Evolutionary conservation across 1,284 basidiomycete genomes (phyloP), one percentile per base, ranked within the genome.

Genomic region (Apiotrichum siamense): DNA sequence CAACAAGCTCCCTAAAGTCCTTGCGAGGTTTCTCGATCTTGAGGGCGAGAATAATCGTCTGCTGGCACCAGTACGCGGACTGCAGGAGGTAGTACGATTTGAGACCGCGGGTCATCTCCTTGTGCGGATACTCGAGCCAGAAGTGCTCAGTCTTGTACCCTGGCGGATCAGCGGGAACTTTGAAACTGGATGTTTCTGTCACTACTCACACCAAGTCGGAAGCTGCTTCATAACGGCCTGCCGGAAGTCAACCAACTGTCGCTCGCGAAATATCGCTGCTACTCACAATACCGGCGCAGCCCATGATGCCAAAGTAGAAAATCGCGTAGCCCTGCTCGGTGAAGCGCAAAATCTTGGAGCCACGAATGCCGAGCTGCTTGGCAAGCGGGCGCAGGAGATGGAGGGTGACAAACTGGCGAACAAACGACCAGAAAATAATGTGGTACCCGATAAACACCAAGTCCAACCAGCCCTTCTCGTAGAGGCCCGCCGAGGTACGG

Each of bases 51-150:
- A 98, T 85, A 29, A 97, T 75, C 52, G 94, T 81, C 72, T 98
- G 92, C 67, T 98, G 93, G 47, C 84, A 81, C 94, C 94, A 98
- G 71, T 97, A 97, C 2, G 90, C 79, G 42, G 82, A 79, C 69
- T 91, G 87, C 74, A 88, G 81, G 50, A 98, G 82, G 70, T 98
- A 98, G 77, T 97, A 97, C 31, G 80, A 74, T 75, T 98, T 98
- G 59, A 97, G 77, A 57, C 84, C 80, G 2, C 83, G 82, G 33
- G 81, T 83, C 88, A 98, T 90, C 53, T 87, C 81, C 84, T 84
- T 87, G 66, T 90, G 84, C 25, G 91, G 91, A 66, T 94, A 94
- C 49, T 82, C 84, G 52, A 85, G 78, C 87, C 88, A 94, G 69
- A 90, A 91, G 51, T 84, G 75, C 49, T 86, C 78, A 0, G 88